Conservation (phyloP, 352 stramenopile genomes). For the Phytophthora crassamura region DNA sequence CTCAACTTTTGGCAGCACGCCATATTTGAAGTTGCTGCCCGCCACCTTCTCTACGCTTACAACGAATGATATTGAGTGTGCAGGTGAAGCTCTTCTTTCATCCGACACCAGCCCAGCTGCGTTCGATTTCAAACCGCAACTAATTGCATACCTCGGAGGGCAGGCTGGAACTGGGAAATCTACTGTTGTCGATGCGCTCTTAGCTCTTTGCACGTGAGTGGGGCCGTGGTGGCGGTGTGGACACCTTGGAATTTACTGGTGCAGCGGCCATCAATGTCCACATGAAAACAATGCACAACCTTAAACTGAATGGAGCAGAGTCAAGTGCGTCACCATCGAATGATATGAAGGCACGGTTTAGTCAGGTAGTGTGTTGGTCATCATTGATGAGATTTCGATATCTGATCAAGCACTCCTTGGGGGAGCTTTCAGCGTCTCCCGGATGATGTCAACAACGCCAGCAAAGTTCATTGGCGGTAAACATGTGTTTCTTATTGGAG, state of each 20-base stretch:
- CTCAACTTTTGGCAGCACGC: too few species aligned
- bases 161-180: background rate
- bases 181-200: background rate
- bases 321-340: slow-evolving; percentile 7
- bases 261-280: slow-evolving; percentile 25
- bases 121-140: slow-evolving; percentile 1
- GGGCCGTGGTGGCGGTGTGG: background rate
- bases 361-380: slow-evolving; percentile 20
- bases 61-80: too few species aligned
- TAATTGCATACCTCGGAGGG: background rate
- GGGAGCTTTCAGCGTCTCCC: slow-evolving; percentile 6
- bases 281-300: slow-evolving; percentile 26
- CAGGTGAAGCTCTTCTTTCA: background rate
- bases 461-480: slow-evolving; percentile 33
- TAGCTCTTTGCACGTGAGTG: background rate
- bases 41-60: too few species aligned
- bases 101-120: background rate
- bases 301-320: slow-evolving; percentile 5
- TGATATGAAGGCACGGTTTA: slow-evolving; percentile 27
- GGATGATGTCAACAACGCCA: background rate
- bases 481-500: slow-evolving; percentile 28
- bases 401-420: slow-evolving; percentile 31
- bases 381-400: slow-evolving; percentile 42
- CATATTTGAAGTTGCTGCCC: too few species aligned
- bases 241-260: slow-evolving; percentile 21